phyloP scores from a whole-genome alignment of 2,329 filamentous ascomycete genomes.

The Fusarium solani-melongenae region DNA sequence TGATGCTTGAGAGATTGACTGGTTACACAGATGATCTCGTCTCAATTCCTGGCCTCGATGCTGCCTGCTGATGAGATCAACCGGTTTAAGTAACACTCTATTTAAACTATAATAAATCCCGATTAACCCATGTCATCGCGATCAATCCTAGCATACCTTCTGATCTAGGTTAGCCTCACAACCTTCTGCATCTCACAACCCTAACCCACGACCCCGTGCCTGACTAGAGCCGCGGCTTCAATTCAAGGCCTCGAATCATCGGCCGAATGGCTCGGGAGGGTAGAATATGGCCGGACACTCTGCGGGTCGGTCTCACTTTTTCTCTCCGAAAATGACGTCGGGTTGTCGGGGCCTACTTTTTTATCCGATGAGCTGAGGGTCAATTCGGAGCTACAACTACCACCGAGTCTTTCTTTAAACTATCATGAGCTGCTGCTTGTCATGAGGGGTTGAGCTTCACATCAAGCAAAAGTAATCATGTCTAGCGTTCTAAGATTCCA shows the following conservation, averaged over 20 bases:
- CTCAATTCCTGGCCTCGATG: not conserved
- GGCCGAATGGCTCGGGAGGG: not conserved
- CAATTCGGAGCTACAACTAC: slow-evolving; percentile 23
- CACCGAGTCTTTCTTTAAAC: slow-evolving; percentile 33
- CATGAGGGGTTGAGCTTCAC: slow-evolving; percentile 4
- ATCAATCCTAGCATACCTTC: not conserved
- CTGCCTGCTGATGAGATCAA: not conserved
- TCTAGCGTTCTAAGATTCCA: slow-evolving; percentile 21
- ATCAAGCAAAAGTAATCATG: slow-evolving; percentile 16
- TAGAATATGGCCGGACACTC: not conserved
- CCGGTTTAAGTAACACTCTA: not conserved
- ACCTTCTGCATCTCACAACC: not conserved
- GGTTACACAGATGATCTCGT: not conserved
- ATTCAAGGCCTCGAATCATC: not conserved
- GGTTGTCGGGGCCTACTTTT: slow-evolving; percentile 22
- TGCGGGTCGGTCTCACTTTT: slow-evolving; percentile 26
- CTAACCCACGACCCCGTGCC: not conserved
- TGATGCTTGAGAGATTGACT: not conserved
- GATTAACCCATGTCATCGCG: not conserved
- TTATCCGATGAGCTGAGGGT: not conserved
- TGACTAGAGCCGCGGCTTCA: not conserved
- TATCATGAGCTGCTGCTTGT: slow-evolving; percentile 25
- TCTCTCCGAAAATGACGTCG: slow-evolving; percentile 35
- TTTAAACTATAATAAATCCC: not conserved
- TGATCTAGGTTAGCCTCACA: not conserved